Evolutionary conservation across 176 grass and related monocot genomes (phyloP).

Genomic region (Juncus effusus): DNA sequence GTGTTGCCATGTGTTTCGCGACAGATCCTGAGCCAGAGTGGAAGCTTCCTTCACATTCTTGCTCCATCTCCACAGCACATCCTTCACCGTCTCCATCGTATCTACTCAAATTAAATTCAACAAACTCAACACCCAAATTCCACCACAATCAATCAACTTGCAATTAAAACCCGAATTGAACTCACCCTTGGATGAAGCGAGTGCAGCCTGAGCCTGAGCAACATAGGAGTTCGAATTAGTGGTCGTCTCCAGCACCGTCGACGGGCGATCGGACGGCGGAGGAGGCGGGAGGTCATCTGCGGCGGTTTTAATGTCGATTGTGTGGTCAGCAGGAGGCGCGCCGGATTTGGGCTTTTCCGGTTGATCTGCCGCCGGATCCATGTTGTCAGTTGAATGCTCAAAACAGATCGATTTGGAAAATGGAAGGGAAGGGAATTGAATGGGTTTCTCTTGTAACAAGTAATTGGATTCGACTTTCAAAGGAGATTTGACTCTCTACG

Average conservation of each 20-base stretch:
- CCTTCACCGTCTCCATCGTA: slow-evolving; percentile 69
- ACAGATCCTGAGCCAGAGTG: slow-evolving; percentile 70
- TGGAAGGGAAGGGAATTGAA: slow-evolving; percentile 6
- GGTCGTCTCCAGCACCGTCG: slow-evolving; percentile 34
- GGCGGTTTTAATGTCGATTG: slow-evolving; percentile 1
- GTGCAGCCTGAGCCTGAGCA: slow-evolving; percentile 36
- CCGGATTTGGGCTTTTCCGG: slow-evolving; percentile 24
- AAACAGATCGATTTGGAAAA: not conserved
- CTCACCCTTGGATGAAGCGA: slow-evolving; percentile 55
- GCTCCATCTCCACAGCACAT: slow-evolving; percentile 64
- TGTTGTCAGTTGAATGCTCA: slow-evolving; percentile 21
- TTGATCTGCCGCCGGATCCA: slow-evolving; percentile 42
- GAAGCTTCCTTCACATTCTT: slow-evolving; percentile 69
- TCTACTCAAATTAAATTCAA: slow-evolving; percentile 38
- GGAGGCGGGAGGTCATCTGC: slow-evolving; percentile 1
- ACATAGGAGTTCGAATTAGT: slow-evolving; percentile 37
- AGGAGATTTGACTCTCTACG: slow-evolving; percentile 6
- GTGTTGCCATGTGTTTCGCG: slow-evolving; percentile 85
- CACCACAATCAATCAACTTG: not conserved
- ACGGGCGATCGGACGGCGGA: slow-evolving; percentile 29
- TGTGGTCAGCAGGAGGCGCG: slow-evolving; percentile 30
- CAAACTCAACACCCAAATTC: not conserved
- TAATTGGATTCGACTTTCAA: not conserved
- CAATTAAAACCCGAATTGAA: slow-evolving; percentile 3
- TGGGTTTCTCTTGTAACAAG: slow-evolving; percentile 25